These are phyloP conservation scores for Boechera retrofracta DNA, from an alignment of 345 rosid genomes.

Conservation along the genomic window DNA sequence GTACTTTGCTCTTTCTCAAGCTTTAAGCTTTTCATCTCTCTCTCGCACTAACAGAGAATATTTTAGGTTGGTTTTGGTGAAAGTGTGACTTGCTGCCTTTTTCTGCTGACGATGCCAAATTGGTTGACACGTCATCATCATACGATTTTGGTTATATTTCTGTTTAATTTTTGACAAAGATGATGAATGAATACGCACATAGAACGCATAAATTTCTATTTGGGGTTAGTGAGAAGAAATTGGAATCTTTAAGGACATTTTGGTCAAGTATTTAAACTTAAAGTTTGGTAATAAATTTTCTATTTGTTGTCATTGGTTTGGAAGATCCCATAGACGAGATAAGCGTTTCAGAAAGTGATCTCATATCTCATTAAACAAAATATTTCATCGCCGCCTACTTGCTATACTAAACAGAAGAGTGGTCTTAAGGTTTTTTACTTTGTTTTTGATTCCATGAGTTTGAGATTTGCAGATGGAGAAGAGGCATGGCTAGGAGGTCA, in stretches of 20 bases:
- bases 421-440: not conserved
- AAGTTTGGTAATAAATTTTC: too few species aligned
- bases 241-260: too few species aligned
- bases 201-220: not conserved
- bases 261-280: too few species aligned
- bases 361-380: not conserved
- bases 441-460: conserved; percentile 2
- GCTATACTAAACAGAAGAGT: not conserved
- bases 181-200: too few species aligned
- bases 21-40: conserved; percentile 3
- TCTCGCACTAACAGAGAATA: conserved; percentile 1
- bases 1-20: not conserved
- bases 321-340: not conserved
- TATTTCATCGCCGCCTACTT: not conserved
- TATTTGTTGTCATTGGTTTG: not conserved
- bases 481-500: conserved; percentile 33
- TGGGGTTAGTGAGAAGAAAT: too few species aligned
- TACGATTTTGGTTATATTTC: too few species aligned
- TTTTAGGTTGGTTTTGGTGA: conserved; percentile 29
- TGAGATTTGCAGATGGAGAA: conserved; percentile 2
- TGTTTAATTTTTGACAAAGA: too few species aligned
- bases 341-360: not conserved
- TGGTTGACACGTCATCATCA: conserved; percentile 30
- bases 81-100: conserved; percentile 31
- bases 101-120: conserved; percentile 7